A percentile compares a stretch with the other conserved stretches of the same genome.
These are phyloP conservation scores for Psilocybe azurescens DNA, from an alignment of 768 basidiomycete species.

Conservation along the genomic window DNA sequence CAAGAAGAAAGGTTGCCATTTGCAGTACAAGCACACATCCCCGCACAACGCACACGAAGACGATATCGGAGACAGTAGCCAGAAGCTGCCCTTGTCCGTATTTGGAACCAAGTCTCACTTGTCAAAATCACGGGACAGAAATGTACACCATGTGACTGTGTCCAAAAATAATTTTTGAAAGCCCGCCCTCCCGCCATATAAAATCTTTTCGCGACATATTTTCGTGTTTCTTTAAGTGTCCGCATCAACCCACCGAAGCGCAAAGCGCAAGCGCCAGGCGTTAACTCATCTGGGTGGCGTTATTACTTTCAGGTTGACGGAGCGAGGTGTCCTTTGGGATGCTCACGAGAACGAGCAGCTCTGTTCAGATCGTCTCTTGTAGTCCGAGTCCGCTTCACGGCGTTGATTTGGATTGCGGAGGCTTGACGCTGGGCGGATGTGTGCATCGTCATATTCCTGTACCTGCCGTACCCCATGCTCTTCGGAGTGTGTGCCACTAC, in stretches of 20 bases:
- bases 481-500: conserved; percentile 60
- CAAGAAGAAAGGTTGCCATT: conserved; percentile 16
- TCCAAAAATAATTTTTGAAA: conserved; percentile 22
- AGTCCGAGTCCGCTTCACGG: conserved; percentile 53
- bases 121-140: not conserved
- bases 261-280: conserved; percentile 50
- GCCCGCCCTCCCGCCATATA: conserved; percentile 34
- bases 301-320: conserved; percentile 72
- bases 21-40: conserved; percentile 12
- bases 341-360: conserved; percentile 49
- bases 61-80: not conserved
- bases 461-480: conserved; percentile 64
- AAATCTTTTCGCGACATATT: conserved; percentile 28
- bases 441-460: conserved; percentile 82
- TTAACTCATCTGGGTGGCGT: conserved; percentile 65
- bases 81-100: conserved; percentile 17
- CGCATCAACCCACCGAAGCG: conserved; percentile 72
- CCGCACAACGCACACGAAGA: not conserved
- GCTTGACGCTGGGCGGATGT: conserved; percentile 44
- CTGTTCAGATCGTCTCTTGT: conserved; percentile 39
- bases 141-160: conserved; percentile 15
- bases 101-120: conserved; percentile 15
- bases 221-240: conserved; percentile 56
- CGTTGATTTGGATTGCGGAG: conserved; percentile 58
- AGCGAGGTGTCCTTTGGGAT: conserved; percentile 63